Percentiles rank a stretch among this genome's conserved stretches.
Conservation (phyloP, 176 grass and related monocot species). For the Aegilops bicornis region DNA sequence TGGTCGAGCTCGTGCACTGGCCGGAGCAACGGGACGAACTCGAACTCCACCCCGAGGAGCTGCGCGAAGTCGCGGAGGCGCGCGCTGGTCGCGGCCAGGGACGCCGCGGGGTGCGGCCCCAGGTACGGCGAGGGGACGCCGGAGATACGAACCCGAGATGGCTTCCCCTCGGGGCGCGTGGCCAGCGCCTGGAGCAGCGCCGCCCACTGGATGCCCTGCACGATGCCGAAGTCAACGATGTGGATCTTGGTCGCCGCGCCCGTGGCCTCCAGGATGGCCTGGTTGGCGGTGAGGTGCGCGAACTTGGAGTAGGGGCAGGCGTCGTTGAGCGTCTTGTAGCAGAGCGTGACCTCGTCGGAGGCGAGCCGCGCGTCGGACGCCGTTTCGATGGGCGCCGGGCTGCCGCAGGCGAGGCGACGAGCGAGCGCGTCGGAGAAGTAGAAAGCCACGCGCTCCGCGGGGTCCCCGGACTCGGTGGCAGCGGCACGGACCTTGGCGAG, state of each 20-base stretch:
- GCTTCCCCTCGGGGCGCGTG: constrained; percentile 80
- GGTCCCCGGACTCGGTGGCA: constrained; percentile 58
- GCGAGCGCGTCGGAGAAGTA: constrained; percentile 86
- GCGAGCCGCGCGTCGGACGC: constrained; percentile 24
- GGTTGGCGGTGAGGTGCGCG: constrained; percentile 95
- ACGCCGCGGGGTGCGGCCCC: constrained; percentile 57
- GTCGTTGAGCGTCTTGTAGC: constrained; percentile 94
- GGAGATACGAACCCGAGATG: constrained; percentile 73
- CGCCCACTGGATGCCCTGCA: constrained; percentile 96
- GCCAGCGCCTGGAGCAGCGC: constrained; percentile 95
- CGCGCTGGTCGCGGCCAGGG: constrained; percentile 73
- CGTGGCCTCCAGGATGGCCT: constrained; percentile 93
- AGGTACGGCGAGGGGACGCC: constrained; percentile 78
- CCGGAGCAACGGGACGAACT: constrained; percentile 79
- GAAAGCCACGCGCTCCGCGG: constrained; percentile 84
- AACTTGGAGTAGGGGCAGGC: constrained; percentile 99
- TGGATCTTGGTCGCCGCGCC: constrained; percentile 76
- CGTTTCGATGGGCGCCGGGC: neutral
- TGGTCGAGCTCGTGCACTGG: constrained; percentile 60
- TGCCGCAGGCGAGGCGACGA: constrained; percentile 38
- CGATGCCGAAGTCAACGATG: constrained; percentile 90
- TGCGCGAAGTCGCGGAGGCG: constrained; percentile 80
- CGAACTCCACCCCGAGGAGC: constrained; percentile 83
- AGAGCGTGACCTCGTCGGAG: constrained; percentile 81
- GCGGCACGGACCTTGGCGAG: constrained; percentile 57